A percentile compares a stretch with the other conserved stretches of the same genome.
Conservation (phyloP, 495 filamentous ascomycete genomes). For the Aspergillus sparsus region DNA sequence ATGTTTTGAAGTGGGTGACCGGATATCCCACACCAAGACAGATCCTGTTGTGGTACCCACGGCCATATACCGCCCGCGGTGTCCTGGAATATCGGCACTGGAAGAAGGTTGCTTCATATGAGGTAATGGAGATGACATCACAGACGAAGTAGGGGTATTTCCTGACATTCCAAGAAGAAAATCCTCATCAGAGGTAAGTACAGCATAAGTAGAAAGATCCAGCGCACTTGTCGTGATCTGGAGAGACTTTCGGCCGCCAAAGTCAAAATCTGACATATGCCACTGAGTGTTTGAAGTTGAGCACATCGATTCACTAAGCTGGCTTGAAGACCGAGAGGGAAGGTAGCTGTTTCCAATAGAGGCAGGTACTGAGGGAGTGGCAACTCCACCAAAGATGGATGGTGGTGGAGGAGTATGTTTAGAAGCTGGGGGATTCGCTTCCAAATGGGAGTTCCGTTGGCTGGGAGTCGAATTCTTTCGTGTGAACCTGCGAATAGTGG, state of each 20-base stretch:
- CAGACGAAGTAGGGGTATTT: slow-evolving; percentile 56
- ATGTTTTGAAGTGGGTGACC: slow-evolving; percentile 57
- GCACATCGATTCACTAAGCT: slow-evolving; percentile 18
- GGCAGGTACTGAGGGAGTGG: slow-evolving; percentile 12
- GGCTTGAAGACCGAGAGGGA: slow-evolving; percentile 36
- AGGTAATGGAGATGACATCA: slow-evolving; percentile 56
- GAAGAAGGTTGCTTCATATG: slow-evolving; percentile 49
- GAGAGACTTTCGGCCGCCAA: slow-evolving; percentile 52
- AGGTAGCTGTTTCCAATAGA: slow-evolving; percentile 25
- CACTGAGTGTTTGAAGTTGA: slow-evolving; percentile 49
- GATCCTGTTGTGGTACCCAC: slow-evolving; percentile 77
- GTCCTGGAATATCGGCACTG: slow-evolving; percentile 68
- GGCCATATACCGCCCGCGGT: slow-evolving; percentile 78
- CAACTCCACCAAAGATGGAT: slow-evolving; percentile 44
- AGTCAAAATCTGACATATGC: slow-evolving; percentile 59
- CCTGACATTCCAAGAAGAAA: slow-evolving; percentile 60
- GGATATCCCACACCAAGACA: slow-evolving; percentile 83
- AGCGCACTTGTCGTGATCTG: slow-evolving; percentile 71
- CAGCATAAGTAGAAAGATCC: slow-evolving; percentile 74
- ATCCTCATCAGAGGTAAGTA: slow-evolving; percentile 74
- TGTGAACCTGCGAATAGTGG: slow-evolving; percentile 54
- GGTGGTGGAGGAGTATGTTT: slow-evolving; percentile 12
- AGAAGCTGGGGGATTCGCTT: background rate
- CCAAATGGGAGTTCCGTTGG: slow-evolving; percentile 17
- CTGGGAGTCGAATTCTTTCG: slow-evolving; percentile 23